Evolutionary conservation across 2,329 filamentous ascomycete genomes (phyloP).

Genomic region (Sordariomycetes sp.): DNA sequence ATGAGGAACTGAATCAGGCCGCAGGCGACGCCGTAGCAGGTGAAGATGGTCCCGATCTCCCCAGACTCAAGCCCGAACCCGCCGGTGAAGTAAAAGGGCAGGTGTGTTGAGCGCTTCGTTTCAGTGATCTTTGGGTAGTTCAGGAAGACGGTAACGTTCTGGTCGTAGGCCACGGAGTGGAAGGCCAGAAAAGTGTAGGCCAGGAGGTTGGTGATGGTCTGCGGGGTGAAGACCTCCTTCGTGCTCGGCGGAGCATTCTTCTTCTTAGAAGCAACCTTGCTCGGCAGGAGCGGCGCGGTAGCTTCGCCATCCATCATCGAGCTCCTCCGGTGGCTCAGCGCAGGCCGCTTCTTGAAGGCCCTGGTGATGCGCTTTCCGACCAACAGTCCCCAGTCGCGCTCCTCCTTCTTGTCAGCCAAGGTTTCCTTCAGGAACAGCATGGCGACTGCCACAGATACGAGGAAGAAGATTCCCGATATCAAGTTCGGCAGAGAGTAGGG

Average conservation of each 20-base stretch:
- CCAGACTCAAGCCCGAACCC: conserved; percentile 69
- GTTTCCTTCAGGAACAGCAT: conserved; percentile 83
- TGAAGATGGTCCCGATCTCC: conserved; percentile 79
- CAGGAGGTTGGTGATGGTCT: conserved; percentile 66
- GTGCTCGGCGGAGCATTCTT: conserved; percentile 3
- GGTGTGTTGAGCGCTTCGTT: conserved; percentile 46
- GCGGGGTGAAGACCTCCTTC: conserved; percentile 53
- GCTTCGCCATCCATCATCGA: conserved; percentile 48
- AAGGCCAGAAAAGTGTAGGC: conserved; percentile 75
- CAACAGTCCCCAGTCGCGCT: conserved; percentile 65
- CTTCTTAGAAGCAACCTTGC: conserved; percentile 13
- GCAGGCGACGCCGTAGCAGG: conserved; percentile 68
- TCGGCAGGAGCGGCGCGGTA: conserved; percentile 43
- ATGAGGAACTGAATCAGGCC: conserved; percentile 79
- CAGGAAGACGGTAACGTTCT: conserved; percentile 80
- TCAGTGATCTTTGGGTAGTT: conserved; percentile 58
- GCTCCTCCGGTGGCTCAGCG: conserved; percentile 23
- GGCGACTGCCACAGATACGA: conserved; percentile 65
- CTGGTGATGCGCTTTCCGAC: conserved; percentile 58
- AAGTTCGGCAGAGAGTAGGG: conserved; percentile 84
- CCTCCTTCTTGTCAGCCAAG: conserved; percentile 58
- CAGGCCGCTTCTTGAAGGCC: conserved; percentile 16
- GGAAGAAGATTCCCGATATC: conserved; percentile 65
- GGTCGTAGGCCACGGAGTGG: conserved; percentile 78
- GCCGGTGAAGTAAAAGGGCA: conserved; percentile 75